Conservation (phyloP, 2,329 filamentous ascomycete species). For the Arthrobotrys sinensis region DNA sequence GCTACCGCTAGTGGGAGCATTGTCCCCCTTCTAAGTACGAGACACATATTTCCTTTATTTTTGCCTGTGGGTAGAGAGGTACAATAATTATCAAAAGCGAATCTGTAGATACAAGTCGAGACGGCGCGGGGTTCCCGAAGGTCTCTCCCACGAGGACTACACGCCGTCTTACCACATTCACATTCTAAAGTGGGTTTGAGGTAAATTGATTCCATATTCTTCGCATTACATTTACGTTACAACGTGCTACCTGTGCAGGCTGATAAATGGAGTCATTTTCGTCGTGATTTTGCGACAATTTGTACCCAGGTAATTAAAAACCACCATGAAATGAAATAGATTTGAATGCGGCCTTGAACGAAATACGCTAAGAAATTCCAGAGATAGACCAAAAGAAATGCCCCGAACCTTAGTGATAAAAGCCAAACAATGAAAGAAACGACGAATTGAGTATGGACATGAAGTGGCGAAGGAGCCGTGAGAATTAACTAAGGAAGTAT, state of each 20-base stretch:
- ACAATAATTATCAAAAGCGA: neutral
- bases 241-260: neutral
- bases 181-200: constrained; percentile 2
- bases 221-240: neutral
- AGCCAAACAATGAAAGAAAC: neutral
- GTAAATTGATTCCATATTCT: constrained; percentile 11
- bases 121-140: too few relatives aligned
- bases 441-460: constrained; percentile 5
- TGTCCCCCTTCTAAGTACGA: constrained; percentile 17
- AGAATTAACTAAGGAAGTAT: neutral
- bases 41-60: constrained; percentile 18
- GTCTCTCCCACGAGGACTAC: neutral
- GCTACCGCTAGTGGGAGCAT: neutral
- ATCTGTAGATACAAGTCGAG: neutral
- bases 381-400: neutral
- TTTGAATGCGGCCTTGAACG: constrained; percentile 10
- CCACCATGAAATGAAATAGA: constrained; percentile 8
- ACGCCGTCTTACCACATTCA: neutral
- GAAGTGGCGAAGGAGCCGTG: neutral
- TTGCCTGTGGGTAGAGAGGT: neutral
- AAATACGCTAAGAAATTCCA: constrained; percentile 13
- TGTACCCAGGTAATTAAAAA: neutral
- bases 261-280: neutral
- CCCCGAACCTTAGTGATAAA: neutral
- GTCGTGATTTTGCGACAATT: constrained; percentile 24